These are phyloP conservation scores for Diaporthe ampelina DNA, from an alignment of 2,329 filamentous ascomycete genomes.

Conservation along the genomic window DNA sequence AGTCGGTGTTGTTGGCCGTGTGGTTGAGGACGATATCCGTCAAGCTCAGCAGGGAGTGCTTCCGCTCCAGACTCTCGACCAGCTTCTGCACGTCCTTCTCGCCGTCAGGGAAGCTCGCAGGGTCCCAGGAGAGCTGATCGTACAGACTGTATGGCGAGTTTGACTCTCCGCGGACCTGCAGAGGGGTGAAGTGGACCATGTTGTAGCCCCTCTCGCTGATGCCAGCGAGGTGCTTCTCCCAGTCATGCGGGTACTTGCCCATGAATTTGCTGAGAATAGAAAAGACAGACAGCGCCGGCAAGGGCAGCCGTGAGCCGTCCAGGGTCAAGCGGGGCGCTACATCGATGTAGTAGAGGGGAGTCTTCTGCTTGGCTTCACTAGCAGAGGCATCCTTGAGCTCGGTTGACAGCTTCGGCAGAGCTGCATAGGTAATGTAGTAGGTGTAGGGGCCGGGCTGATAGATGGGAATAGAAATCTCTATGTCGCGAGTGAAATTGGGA, in stretches of 20 bases:
- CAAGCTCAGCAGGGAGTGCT: constrained; percentile 87
- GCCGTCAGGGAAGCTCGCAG: constrained; percentile 83
- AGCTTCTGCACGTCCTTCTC: constrained; percentile 85
- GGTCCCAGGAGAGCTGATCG: constrained; percentile 91
- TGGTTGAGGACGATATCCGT: constrained; percentile 99
- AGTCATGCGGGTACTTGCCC: constrained; percentile 90
- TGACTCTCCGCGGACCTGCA: constrained; percentile 88
- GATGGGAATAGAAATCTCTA: constrained; percentile 91
- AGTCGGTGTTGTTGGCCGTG: constrained; percentile 94
- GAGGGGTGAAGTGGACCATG: constrained; percentile 97
- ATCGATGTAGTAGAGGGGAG: constrained; percentile 91
- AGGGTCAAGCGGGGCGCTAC: constrained; percentile 86
- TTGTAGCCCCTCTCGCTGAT: constrained; percentile 96
- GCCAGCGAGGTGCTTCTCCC: constrained; percentile 89
- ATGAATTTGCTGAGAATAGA: constrained; percentile 98
- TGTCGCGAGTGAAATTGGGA: constrained; percentile 92
- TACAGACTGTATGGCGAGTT: constrained; percentile 98
- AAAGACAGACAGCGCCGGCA: constrained; percentile 91
- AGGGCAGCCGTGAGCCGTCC: constrained; percentile 79
- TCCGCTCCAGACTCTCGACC: constrained; percentile 84
- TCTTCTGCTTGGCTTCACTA: constrained; percentile 72
- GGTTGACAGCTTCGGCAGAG: constrained; percentile 83
- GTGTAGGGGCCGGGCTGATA: constrained; percentile 88
- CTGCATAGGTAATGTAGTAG: constrained; percentile 93
- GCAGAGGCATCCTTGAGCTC: constrained; percentile 62